Percentiles rank a stretch among this genome's conserved stretches.
These are phyloP conservation scores for Aspergillus neoniger DNA, from an alignment of 2,329 filamentous ascomycete genomes.

Conservation along the genomic window DNA sequence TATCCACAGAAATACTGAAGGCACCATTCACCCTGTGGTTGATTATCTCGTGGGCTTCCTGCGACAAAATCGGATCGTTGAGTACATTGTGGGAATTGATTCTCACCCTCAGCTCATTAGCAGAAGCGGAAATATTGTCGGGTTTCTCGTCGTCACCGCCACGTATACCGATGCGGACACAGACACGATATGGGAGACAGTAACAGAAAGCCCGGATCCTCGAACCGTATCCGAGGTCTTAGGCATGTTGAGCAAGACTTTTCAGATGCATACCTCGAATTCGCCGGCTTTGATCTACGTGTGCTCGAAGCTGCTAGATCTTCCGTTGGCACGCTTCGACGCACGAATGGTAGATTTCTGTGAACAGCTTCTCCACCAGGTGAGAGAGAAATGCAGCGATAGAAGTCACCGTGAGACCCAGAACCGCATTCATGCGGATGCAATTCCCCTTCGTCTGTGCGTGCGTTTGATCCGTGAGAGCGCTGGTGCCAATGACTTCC, in stretches of 20 bases:
- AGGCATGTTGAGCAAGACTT: conserved; percentile 60
- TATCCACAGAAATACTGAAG: conserved; percentile 48
- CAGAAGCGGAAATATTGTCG: conserved; percentile 79
- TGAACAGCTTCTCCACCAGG: conserved; percentile 56
- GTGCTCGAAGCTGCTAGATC: conserved; percentile 67
- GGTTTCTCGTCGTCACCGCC: conserved; percentile 78
- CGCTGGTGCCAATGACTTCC: conserved; percentile 57
- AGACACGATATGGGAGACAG: conserved; percentile 80
- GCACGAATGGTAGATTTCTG: conserved; percentile 63
- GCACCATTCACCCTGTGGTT: conserved; percentile 58
- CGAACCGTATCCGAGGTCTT: conserved; percentile 80
- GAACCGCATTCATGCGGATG: conserved; percentile 35
- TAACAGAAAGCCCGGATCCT: conserved; percentile 78
- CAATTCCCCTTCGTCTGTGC: conserved; percentile 56
- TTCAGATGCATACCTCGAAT: conserved; percentile 46
- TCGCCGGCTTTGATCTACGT: conserved; percentile 61
- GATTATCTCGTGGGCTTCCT: conserved; percentile 70
- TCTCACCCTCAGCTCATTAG: conserved; percentile 89
- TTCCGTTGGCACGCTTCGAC: conserved; percentile 66
- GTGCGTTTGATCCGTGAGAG: conserved; percentile 73
- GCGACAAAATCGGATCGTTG: conserved; percentile 68
- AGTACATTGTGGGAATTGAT: conserved; percentile 85
- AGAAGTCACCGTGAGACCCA: conserved; percentile 27
- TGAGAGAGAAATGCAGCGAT: conserved; percentile 48
- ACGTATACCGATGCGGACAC: conserved; percentile 72